Evolutionary conservation across 768 basidiomycete species (phyloP).

Genomic region (Tephrocybe sp.): DNA sequence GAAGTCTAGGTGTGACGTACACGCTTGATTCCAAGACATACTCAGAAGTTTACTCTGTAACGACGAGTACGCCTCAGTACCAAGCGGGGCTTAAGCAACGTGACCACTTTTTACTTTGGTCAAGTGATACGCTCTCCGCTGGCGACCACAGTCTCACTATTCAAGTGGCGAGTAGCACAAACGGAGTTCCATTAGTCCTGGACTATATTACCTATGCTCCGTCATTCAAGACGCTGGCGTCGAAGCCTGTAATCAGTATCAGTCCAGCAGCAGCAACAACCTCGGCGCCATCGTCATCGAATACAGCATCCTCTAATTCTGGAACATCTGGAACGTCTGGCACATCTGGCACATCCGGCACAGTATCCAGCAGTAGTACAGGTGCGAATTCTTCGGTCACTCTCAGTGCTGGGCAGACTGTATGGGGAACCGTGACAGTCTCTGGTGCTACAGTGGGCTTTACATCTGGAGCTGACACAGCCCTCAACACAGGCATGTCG

Average conservation of each 20-base stretch:
- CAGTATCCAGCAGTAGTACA: neutral
- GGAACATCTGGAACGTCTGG: neutral
- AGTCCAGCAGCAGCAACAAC: neutral
- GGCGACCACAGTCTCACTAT: neutral
- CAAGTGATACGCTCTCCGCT: neutral
- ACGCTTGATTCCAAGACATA: neutral
- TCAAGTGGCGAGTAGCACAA: neutral
- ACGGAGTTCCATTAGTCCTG: neutral
- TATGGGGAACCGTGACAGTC: neutral
- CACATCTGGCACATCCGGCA: neutral
- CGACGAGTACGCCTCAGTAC: neutral
- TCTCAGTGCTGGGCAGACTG: neutral
- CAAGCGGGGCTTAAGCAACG: neutral
- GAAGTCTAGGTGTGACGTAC: neutral
- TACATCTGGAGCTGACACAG: neutral
- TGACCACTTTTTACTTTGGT: neutral
- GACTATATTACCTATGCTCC: neutral
- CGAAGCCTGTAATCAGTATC: neutral
- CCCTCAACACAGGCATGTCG: neutral
- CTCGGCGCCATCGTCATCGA: no score
- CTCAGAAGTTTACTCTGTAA: neutral
- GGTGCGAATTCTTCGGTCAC: neutral
- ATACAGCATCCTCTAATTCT: no score
- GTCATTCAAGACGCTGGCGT: neutral
- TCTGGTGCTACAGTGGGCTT: neutral